Base-by-base conservation (phyloP, 768 basidiomycete species). In the Kwoniella dejecticola region DNA sequence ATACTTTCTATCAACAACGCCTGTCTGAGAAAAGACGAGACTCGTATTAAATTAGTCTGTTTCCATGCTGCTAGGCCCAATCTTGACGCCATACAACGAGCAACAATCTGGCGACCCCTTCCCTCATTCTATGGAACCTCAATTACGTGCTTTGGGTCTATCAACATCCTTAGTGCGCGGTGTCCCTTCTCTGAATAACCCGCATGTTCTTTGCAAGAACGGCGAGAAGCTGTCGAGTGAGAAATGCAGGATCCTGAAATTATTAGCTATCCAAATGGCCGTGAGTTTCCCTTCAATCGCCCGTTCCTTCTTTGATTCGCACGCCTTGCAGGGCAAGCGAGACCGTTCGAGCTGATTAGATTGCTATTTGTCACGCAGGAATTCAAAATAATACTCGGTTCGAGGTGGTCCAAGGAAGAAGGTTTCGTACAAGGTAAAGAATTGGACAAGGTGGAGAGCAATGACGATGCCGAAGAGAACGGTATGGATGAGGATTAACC, bases 71-170 rank as follows among this genome's bases (percentile, higher is more conserved):
- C 52, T 80, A 61, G 94, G 94, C 33, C 91, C 95, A 21, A 85
- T 97, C 56, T 85, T 93, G 36, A 74, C 87, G 84, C 70, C 76
- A 48, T 77, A 73, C 66, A 74, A 76, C 52, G 87, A 89, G 64
- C 89, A 88, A 0, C 85, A 88, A 38, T 88, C 93, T 68, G 73
- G 73, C 26, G 73, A 75, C 38, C 89, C 91, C 2, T 94, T 98
- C 79, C 92, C 96, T 36, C 93, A 97, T 79, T 93, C 92, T 71
- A 92, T 98, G 81, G 96, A 99, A 64, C 93, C 94, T 21, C 95
- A 98, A 76, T 83, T 99, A 53, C 87, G 96, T 57, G 90, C 90
- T 78, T 84, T 98, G 33, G 96, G 96, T 7, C 81, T 99, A 30
- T 82, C 86, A 52, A 98, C 94, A 17, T 84, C 83, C 29, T 84